Evolutionary conservation across 2,329 filamentous ascomycete species (phyloP), one percentile per base, ranked within the genome.

Genomic region (Epichloe gansuensis): DNA sequence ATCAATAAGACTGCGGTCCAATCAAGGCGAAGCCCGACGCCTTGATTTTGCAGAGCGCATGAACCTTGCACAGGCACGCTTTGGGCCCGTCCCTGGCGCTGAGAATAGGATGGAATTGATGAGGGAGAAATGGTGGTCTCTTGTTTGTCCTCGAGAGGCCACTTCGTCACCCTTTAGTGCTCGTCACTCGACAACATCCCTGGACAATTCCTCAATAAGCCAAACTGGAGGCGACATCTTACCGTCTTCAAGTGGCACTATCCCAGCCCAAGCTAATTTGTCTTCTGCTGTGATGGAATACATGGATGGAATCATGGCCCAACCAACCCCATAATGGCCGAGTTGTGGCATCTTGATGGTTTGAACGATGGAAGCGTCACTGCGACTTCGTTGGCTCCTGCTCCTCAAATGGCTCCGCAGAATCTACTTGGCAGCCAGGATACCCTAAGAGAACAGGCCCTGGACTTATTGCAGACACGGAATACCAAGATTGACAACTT

Each of bases 1-100:
- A 60, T 65, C 81, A 11, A 60, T 63, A 9, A 72, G 77, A 1
- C 67, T 82, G 21, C 70, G 69, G 23, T 65, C 65, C 1, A 68
- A 81, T 41, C 73, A 72, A 0, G 69, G 73, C 5, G 77, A 75
- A 13, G 75, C 75, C 2, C 67, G 69, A 13, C 67, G 71, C 28
- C 64, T 81, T 2, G 77, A 81, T 54, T 62, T 70, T 17, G 69
- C 73, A 5, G 76, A 80, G 56, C 68, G 72, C 5, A 67, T 68
- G 55, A 71, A 70, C 13, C 61, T 70, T 1, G 65, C 70, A 0
- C 72, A 73, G 3, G 67, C 69, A 31, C 71, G 69, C n/a, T 76
- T 80, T 50, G 71, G 72, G 3, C 70, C 72, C 8, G 64, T 75
- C 3, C 72, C 75, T 0, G 74, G 71, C 2, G 65, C 74, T 21